Evolutionary conservation across 1,284 basidiomycete species (phyloP).

Genomic region (Pseudozyma sp.): DNA sequence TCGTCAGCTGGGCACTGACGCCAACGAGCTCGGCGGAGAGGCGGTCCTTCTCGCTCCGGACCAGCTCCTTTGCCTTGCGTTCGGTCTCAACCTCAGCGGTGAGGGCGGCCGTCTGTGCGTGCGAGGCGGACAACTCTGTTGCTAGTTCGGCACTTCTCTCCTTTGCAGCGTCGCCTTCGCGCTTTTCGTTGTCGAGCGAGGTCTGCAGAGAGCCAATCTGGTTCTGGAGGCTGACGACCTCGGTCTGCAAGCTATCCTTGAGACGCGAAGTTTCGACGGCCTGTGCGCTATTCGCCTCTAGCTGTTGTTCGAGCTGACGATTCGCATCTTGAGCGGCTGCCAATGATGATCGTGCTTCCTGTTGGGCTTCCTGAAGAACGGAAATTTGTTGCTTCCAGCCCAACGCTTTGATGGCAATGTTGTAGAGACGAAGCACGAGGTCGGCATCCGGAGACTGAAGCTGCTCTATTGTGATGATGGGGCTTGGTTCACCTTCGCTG

Average conservation of each 20-base stretch:
- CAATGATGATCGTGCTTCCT: conserved; percentile 7
- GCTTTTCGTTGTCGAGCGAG: conserved; percentile 41
- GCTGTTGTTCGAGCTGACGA: conserved; percentile 26
- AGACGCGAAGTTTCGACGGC: conserved; percentile 23
- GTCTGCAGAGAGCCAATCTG: conserved; percentile 37
- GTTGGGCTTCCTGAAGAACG: conserved; percentile 7
- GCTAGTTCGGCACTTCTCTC: conserved; percentile 24
- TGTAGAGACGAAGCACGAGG: conserved; percentile 44
- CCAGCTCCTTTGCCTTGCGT: conserved; percentile 45
- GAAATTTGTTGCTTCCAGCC: conserved; percentile 21
- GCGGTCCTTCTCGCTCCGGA: conserved; percentile 38
- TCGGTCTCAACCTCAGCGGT: conserved; percentile 39
- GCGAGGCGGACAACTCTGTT: conserved; percentile 35
- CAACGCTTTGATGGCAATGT: conserved; percentile 27
- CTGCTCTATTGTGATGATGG: conserved; percentile 22
- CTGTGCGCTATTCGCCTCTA: conserved; percentile 18
- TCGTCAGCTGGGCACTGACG: conserved; percentile 43
- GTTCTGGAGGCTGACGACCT: conserved; percentile 38
- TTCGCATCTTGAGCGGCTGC: conserved; percentile 7
- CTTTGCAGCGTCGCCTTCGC: conserved; percentile 40
- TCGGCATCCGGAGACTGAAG: conserved; percentile 36
- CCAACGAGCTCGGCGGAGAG: conserved; percentile 51
- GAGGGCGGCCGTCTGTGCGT: conserved; percentile 34
- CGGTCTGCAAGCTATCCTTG: conserved; percentile 40
- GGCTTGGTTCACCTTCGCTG: conserved; percentile 12